A percentile compares a stretch with the other conserved stretches of the same genome.
Conservation (phyloP, 208 protist species). For the Plasmodiophora brassicae region DNA sequence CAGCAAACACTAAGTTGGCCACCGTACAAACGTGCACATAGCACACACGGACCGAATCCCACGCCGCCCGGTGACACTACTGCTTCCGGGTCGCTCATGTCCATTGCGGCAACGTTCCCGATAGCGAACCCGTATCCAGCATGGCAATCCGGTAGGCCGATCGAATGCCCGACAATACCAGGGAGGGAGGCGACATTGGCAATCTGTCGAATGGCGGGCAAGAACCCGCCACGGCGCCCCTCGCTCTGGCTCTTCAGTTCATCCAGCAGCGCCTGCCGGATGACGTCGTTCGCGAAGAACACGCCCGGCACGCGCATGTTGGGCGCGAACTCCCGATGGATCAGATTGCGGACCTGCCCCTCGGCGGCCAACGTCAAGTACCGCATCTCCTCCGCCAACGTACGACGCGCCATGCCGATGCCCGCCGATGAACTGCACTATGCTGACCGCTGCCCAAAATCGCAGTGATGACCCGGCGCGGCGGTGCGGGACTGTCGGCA, state of each 20-base stretch:
- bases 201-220: slow-evolving; percentile 71
- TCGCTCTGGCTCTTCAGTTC: slow-evolving; percentile 56
- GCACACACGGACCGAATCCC: too few species aligned
- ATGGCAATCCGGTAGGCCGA: slow-evolving; percentile 79
- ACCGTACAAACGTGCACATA: too few species aligned
- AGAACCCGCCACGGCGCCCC: slow-evolving; percentile 57
- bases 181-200: slow-evolving; percentile 77
- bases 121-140: slow-evolving; percentile 83
- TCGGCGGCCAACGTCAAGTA: slow-evolving; percentile 12
- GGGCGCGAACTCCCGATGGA: slow-evolving; percentile 62
- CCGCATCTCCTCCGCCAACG: background rate
- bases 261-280: slow-evolving; percentile 62
- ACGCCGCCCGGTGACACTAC: slow-evolving; percentile 77
- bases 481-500: too few species aligned
- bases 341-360: background rate
- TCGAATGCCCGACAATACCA: slow-evolving; percentile 71
- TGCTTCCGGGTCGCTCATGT: slow-evolving; percentile 66
- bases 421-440: too few species aligned
- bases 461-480: too few species aligned
- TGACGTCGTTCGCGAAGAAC: slow-evolving; percentile 69
- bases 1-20: too few species aligned
- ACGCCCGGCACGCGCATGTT: slow-evolving; percentile 57
- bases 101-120: slow-evolving; percentile 75
- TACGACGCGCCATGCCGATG: background rate
- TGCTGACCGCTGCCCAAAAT: too few species aligned